These are phyloP conservation scores for Xylaria sp. DNA, from an alignment of 2,329 filamentous ascomycete species.

Conservation along the genomic window DNA sequence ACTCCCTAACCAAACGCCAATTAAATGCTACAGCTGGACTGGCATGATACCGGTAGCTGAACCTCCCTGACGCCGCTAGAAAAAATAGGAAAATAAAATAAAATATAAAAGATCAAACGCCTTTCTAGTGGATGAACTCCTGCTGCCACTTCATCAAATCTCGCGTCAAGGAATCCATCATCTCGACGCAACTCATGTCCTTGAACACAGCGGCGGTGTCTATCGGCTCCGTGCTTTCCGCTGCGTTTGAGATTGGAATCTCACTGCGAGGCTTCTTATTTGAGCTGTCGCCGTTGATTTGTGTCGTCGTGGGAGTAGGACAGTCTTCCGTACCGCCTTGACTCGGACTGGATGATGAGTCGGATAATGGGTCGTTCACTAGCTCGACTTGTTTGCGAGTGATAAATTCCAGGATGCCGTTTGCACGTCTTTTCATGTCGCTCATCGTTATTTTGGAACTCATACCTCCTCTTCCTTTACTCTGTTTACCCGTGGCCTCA, in stretches of 20 bases:
- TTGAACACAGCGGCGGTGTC: slow-evolving; percentile 62
- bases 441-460: slow-evolving; percentile 79
- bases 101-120: slow-evolving; percentile 20
- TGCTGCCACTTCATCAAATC: slow-evolving; percentile 87
- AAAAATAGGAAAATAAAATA: not conserved
- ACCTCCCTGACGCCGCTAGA: slow-evolving; percentile 23
- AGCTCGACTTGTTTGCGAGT: slow-evolving; percentile 87
- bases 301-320: slow-evolving; percentile 41
- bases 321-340: slow-evolving; percentile 47
- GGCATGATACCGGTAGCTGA: slow-evolving; percentile 27
- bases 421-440: slow-evolving; percentile 84
- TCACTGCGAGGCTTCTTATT: slow-evolving; percentile 28
- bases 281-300: slow-evolving; percentile 45
- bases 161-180: slow-evolving; percentile 86
- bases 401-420: slow-evolving; percentile 88
- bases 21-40: slow-evolving; percentile 30
- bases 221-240: slow-evolving; percentile 40
- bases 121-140: slow-evolving; percentile 56
- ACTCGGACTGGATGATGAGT: slow-evolving; percentile 49
- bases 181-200: slow-evolving; percentile 77
- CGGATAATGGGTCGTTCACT: slow-evolving; percentile 64
- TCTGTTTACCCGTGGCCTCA: slow-evolving; percentile 56
- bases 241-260: slow-evolving; percentile 34
- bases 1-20: slow-evolving; percentile 32
- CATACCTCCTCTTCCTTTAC: slow-evolving; percentile 60